A percentile compares a stretch with the other conserved stretches of the same genome.
These are phyloP conservation scores for Esteya vermicola DNA, from an alignment of 2,329 filamentous ascomycete genomes.

Conservation along the genomic window DNA sequence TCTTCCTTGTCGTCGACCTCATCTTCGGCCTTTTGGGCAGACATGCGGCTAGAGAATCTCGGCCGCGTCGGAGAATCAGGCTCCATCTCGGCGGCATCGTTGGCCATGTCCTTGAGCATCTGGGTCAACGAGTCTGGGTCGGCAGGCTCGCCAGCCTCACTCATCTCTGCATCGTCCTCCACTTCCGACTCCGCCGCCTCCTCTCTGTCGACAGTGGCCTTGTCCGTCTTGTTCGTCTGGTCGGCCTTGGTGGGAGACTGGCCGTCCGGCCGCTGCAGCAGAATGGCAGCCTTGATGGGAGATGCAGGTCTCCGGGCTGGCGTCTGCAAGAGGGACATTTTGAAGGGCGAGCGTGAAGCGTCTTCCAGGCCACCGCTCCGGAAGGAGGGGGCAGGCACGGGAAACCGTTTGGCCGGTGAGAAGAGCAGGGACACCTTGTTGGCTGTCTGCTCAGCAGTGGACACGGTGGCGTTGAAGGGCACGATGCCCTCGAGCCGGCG, in stretches of 20 bases:
- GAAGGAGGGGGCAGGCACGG: constrained; percentile 25
- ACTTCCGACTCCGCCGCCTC: constrained; percentile 8
- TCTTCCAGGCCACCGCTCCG: constrained; percentile 13
- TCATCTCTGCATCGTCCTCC: constrained; percentile 6
- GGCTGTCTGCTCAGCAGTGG: constrained; percentile 11
- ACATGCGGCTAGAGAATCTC: constrained; percentile 22
- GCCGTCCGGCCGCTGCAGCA: constrained; percentile 16
- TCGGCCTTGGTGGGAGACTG: neutral
- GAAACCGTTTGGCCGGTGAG: constrained; percentile 36
- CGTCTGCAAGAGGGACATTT: constrained; percentile 34
- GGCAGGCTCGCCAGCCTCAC: neutral
- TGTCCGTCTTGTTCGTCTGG: neutral
- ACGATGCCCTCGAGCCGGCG: constrained; percentile 32
- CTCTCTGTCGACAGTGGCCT: constrained; percentile 7
- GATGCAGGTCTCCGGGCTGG: constrained; percentile 19
- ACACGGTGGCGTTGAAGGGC: constrained; percentile 4
- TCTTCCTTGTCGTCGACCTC: neutral
- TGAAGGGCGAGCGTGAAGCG: constrained; percentile 23
- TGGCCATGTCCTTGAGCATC: constrained; percentile 9
- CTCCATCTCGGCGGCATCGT: constrained; percentile 8
- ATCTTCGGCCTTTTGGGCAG: constrained; percentile 6
- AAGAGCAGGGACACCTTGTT: constrained; percentile 27
- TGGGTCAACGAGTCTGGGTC: constrained; percentile 7
- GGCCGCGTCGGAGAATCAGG: constrained; percentile 14
- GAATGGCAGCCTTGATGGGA: constrained; percentile 20